These are phyloP conservation scores for Nelumbo lutea DNA, from an alignment of 164 flowering plant genomes.

Conservation along the genomic window DNA sequence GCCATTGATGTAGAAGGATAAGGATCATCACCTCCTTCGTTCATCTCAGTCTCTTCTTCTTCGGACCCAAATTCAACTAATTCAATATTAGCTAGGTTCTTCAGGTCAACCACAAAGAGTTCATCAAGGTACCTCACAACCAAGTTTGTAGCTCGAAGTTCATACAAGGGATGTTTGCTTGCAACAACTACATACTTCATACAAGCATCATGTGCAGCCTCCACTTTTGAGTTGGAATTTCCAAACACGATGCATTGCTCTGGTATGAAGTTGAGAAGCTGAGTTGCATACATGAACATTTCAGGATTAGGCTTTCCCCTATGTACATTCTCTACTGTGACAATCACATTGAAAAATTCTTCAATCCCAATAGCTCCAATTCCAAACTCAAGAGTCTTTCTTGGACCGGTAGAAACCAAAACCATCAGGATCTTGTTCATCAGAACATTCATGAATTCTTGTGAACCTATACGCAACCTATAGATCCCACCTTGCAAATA, in stretches of 20 bases:
- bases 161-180: constrained; percentile 28
- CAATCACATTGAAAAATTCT: too few species aligned
- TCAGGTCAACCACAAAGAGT: constrained; percentile 58
- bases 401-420: constrained; percentile 80
- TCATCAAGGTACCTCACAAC: constrained; percentile 44
- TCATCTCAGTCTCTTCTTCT: constrained; percentile 73
- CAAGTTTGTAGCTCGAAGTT: constrained; percentile 90
- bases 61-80: constrained; percentile 46
- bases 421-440: constrained; percentile 86
- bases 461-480: constrained; percentile 46
- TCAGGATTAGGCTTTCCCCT: constrained; percentile 83
- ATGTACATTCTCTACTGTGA: constrained; percentile 77
- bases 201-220: constrained; percentile 91
- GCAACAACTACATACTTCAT: constrained; percentile 98
- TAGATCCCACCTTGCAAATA: constrained; percentile 74
- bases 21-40: constrained; percentile 38
- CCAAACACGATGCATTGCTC: constrained; percentile 28
- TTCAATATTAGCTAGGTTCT: constrained; percentile 81
- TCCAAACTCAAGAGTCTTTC: constrained; percentile 56
- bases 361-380: constrained; percentile 29
- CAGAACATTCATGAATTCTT: constrained; percentile 27
- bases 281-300: constrained; percentile 46
- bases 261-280: constrained; percentile 70
- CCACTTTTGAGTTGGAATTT: constrained; percentile 84
- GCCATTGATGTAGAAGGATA: constrained; percentile 33